Evolutionary conservation across 352 stramenopile genomes (phyloP), one percentile per base, ranked within the genome.

Genomic region (Blastocystis sp.): DNA sequence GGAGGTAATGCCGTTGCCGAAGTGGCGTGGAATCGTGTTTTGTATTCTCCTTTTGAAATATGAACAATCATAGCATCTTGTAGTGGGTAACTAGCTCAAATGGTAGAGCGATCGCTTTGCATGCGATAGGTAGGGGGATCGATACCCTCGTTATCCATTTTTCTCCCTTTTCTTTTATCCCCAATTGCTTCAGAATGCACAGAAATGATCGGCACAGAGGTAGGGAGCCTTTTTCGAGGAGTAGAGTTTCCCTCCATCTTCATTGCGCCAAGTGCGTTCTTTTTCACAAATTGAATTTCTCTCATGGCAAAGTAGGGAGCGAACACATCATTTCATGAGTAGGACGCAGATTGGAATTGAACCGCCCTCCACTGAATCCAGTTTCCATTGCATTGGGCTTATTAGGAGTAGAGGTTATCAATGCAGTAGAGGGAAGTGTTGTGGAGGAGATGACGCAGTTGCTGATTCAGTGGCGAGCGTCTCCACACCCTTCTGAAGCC

Each of bases 21-120:
- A 34, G 48, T 56, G 48, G 5, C 48, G 14, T 56, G 0, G 48
- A 56, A 56, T 56, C 48, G 48, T 17, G 28, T 34, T 34, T 34
- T 34, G 28, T 34, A 34, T 34, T 56, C 5, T 17, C 48, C 48
- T 56, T 56, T 56, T 14, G 14, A 56, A 56, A 17, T 7, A 56
- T 17, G 5, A 56, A 14, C 48, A 56, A 14, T 7, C 5, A 56
- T 7, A 56, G 48, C 48, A 17, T 7, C 48, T 56, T 28, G 7
- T 41, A 79, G 43, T 38, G 77, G 77, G 77, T 87, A 64, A 77
- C 62, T 87, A 87, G 77, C 77, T 87, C 74, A 82, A 82, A 82
- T 82, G 74, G 74, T 82, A 82, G 74, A 82, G 74, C 74, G 62
- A 67, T 82, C 74, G 74, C 74, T 82, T 82, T 82, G 74, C n/a